phyloP scores from a whole-genome alignment of 345 rosid species.

The Euphorbia tirucalli region DNA sequence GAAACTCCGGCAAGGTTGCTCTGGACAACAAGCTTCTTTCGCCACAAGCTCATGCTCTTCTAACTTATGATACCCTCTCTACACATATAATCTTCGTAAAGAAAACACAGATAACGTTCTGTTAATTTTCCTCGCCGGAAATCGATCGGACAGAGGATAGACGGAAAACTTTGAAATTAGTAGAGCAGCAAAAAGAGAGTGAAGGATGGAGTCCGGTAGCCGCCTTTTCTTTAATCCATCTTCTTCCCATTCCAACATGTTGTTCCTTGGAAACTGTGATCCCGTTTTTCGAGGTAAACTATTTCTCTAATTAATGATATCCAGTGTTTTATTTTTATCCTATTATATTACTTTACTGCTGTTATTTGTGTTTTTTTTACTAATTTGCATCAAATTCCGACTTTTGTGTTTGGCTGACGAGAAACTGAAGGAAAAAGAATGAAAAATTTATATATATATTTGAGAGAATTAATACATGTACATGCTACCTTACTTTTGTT shows the following conservation, averaged over 20 bases:
- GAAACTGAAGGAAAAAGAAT: too few relatives aligned
- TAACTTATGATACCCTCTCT: slow-evolving; percentile 21
- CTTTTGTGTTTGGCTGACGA: too few relatives aligned
- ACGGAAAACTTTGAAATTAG: background rate
- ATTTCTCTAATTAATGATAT: too few relatives aligned
- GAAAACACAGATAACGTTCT: background rate
- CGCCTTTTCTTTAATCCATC: slow-evolving; percentile 49
- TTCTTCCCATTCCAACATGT: slow-evolving; percentile 51
- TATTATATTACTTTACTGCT: too few relatives aligned
- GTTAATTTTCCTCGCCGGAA: slow-evolving; percentile 12
- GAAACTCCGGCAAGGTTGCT: slow-evolving; percentile 85
- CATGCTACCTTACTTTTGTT: too few relatives aligned
- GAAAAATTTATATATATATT: too few relatives aligned
- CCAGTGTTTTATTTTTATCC: too few relatives aligned
- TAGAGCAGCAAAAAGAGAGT: too few relatives aligned
- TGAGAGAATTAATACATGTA: too few relatives aligned
- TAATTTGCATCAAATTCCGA: too few relatives aligned
- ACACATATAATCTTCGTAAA: background rate
- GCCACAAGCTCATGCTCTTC: slow-evolving; percentile 90
- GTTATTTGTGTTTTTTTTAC: too few relatives aligned
- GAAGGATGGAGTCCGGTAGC: slow-evolving; percentile 54
- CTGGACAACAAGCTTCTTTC: slow-evolving; percentile 97
- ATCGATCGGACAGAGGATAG: slow-evolving; percentile 1
- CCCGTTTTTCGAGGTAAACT: slow-evolving; percentile 48
- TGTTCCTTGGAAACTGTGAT: slow-evolving; percentile 60